Evolutionary conservation across 495 filamentous ascomycete species (phyloP), one percentile per base, ranked within the genome.

Genomic region (Chaetomium tenue): DNA sequence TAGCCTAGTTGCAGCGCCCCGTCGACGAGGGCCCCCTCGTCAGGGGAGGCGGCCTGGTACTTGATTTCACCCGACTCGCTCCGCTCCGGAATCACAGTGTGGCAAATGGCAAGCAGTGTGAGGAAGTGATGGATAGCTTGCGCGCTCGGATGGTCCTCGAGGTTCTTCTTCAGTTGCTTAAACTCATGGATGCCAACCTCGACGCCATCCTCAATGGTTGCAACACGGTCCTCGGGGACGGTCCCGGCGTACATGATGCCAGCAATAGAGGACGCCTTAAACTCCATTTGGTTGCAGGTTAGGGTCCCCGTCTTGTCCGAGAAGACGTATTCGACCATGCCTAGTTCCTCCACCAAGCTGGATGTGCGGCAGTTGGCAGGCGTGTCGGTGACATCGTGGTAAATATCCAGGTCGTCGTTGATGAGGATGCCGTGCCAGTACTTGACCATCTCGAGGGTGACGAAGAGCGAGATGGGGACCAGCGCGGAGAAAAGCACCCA

Each of bases 221-320:
- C 89, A 64, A 91, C 84, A 55, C 91, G 87, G 71, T 99, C 95
- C 73, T 99, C 95, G 0, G 95, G 88, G 26, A 97, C 87, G 55
- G 94, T 92, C 61, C 94, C 92, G 11, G 90, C 90, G 71, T 99
- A 99, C 76, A 95, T 92, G 63, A 98, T 87, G 28, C 95, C 95
- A 20, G 85, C 90, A 70, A 99, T 97, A 4, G 89, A 88, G 67
- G 90, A 94, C 75, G 97, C 91, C 74, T 91, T 92, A 75, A 97
- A 99, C 75, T 98, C 95, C 95, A 99, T 99, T 85, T 89, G 87
- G 75, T 99, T 99, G 78, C 93, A 96, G 28, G 95, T 99, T 69
- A 99, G 78, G n/a, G 95, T 99, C 40, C 95, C 95, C 8, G 95
- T 99, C 80, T 99, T 98, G 77, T 99, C 95, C 3, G 92, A 97